These are phyloP conservation scores for Flammula alnicola DNA, from an alignment of 1,284 basidiomycete genomes.

Conservation along the genomic window DNA sequence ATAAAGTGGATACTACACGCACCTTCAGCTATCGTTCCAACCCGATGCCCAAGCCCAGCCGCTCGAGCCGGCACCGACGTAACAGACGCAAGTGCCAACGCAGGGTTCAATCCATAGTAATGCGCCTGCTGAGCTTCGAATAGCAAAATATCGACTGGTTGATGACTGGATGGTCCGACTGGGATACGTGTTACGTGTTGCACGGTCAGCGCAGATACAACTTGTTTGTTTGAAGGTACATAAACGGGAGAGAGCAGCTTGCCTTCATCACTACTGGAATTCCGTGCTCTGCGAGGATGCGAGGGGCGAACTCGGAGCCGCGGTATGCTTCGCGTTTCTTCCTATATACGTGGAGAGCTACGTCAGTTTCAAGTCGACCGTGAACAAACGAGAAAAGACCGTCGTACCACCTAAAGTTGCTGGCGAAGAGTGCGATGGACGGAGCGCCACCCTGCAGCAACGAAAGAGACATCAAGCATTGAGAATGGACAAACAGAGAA, in stretches of 20 bases:
- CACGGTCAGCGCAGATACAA: too few relatives aligned
- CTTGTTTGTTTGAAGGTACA: too few relatives aligned
- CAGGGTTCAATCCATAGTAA: constrained; percentile 58
- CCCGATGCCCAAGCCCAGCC: constrained; percentile 69
- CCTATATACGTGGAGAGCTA: too few relatives aligned
- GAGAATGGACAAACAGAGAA: background rate
- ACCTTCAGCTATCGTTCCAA: constrained; percentile 62
- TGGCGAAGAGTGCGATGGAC: constrained; percentile 63
- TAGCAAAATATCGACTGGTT: constrained; percentile 71
- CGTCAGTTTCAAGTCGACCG: too few relatives aligned
- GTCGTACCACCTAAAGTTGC: constrained; percentile 33
- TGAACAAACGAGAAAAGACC: constrained; percentile 1
- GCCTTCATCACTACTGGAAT: constrained; percentile 68
- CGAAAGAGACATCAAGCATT: background rate
- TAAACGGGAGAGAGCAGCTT: background rate
- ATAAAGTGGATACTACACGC: background rate
- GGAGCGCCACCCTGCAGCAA: constrained; percentile 42
- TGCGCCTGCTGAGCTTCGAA: constrained; percentile 80
- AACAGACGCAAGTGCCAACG: constrained; percentile 61
- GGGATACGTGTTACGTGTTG: constrained; percentile 1
- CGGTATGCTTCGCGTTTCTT: constrained; percentile 78
- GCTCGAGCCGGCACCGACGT: constrained; percentile 69
- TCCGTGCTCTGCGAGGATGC: constrained; percentile 64
- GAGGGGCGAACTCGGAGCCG: constrained; percentile 72
- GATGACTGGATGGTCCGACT: constrained; percentile 63